Base-by-base conservation (phyloP, 116 monocot genomes). In the Zostera marina region DNA sequence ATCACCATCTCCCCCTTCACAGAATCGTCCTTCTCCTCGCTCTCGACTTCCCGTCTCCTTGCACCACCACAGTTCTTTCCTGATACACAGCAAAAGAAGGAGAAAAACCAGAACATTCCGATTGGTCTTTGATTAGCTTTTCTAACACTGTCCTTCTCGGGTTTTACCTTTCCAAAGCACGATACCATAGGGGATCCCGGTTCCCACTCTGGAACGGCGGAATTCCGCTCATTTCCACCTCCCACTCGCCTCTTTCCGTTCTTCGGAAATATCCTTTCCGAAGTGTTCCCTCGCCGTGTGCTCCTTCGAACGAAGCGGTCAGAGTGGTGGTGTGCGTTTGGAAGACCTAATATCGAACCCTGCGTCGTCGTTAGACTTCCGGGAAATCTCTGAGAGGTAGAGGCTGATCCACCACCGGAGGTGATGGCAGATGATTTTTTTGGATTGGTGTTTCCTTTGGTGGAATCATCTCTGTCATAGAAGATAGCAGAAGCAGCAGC, bases 181-280 rank as follows among this genome's bases (percentile, higher is more conserved):
- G 89, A 89, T 5, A 89, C 89, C 76, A 78, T 84, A 4, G 89
- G 89, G 14, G 89, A 89, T 2, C 62, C 62, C 48, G 89, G 89
- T 52, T 83, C 83, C 20, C 17, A 25, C 59, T 56, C 75, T 24
- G 73, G 47, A 24, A 61, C 72, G 5, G 59, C 68, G 19, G 67
- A 6, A 42, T 66, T 70, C 26, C 26, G 26, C 26, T 4, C 26
- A 26, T 26, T 26, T 26, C 4, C 26, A 2, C 26, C 26, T 70
- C 47, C 74, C 63, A 4, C 64, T 15, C 12, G 60, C 66, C 22
- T 66, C 1, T 26, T 26, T 4, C 26, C 26, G 3, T 26, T 26
- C 58, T 66, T 66, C 13, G 63, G 54, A 56, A 69, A 74, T 62
- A 46, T 65, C 26, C 26, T 26, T 67, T 49, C 82, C 72, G 70